Evolutionary conservation across 1,139 yeast genomes (phyloP), one percentile per base, ranked within the genome.

Genomic region (Blastobotrys raffinosifermentans): DNA sequence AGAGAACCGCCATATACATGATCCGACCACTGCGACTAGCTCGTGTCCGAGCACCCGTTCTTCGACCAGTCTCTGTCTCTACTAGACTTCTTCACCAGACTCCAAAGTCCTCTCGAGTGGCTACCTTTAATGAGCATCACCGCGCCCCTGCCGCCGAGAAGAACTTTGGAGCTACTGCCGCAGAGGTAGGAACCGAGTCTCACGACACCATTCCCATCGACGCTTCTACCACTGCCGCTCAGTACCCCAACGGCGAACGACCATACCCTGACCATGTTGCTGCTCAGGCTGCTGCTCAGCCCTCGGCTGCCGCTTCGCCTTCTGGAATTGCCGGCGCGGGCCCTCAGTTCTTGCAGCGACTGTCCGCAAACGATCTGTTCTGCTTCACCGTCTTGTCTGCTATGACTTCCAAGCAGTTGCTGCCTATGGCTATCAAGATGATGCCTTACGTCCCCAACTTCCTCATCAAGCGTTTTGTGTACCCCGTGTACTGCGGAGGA

Each of bases 401-500:
- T 18, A 53, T 59, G 34, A 61, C 68, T 6, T 51, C 67, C 26
- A 57, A 57, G 15, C 31, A 49, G 19, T 49, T 62, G 19, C 49
- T 64, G 39, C 51, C 53, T 31, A 32, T 51, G 23, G 58, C 66
- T 10, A 58, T 60, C 38, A 55, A 51, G 44, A 29, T 52, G 15
- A 52, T 63, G 49, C 64, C 63, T 9, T 58, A 56, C 42, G 55
- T 82, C 9, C 97, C 97, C 19, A 69, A 80, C 55, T 69, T 75
- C 43, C 43, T 86, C 29, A 72, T 89, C 48, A 83, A 79, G 61
- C 64, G 75, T 29, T 69, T 87, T 49, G 85, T 89, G 13, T 87
- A 85, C 58, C 80, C 81, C 46, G 72, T 85, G 45, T 89, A 87
- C 64, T 83, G 94, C 58, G 97, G 97, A 26, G 98, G 98, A 37